Evolutionary conservation across 1,139 yeast species (phyloP).

Genomic region (Debaryomyces psychrophilus): DNA sequence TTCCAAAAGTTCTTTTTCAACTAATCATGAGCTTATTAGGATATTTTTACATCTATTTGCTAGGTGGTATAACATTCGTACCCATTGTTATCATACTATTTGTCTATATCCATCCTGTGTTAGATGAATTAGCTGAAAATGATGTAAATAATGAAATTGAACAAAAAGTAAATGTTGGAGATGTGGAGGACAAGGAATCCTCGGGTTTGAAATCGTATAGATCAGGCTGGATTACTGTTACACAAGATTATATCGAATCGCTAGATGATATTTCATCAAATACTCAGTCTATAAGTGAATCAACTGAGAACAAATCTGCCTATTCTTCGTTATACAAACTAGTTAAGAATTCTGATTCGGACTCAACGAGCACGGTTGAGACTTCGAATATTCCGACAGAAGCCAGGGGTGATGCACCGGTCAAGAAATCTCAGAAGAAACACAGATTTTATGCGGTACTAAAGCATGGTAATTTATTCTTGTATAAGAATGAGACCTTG

Average conservation of each 20-base stretch:
- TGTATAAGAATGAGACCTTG: slow-evolving; percentile 70
- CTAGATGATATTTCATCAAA: slow-evolving; percentile 37
- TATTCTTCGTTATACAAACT: slow-evolving; percentile 62
- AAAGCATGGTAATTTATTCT: slow-evolving; percentile 83
- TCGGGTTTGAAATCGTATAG: slow-evolving; percentile 68
- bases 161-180: slow-evolving; percentile 57
- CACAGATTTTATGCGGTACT: slow-evolving; percentile 69
- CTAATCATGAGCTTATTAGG: slow-evolving; percentile 21
- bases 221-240: slow-evolving; percentile 83
- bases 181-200: slow-evolving; percentile 57
- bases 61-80: slow-evolving; percentile 81
- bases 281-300: slow-evolving; percentile 41
- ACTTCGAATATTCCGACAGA: slow-evolving; percentile 3
- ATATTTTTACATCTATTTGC: slow-evolving; percentile 38
- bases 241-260: slow-evolving; percentile 69
- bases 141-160: slow-evolving; percentile 23
- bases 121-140: slow-evolving; percentile 13
- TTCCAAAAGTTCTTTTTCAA: not conserved
- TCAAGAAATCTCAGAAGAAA: slow-evolving; percentile 41
- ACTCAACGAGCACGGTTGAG: slow-evolving; percentile 10
- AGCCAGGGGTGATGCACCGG: slow-evolving; percentile 8
- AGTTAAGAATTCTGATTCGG: slow-evolving; percentile 39
- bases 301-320: slow-evolving; percentile 53
- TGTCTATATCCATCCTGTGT: slow-evolving; percentile 39
- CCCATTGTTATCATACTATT: slow-evolving; percentile 53